Conservation (phyloP, 1,284 basidiomycete species). For the Trichosporon sp. region DNA sequence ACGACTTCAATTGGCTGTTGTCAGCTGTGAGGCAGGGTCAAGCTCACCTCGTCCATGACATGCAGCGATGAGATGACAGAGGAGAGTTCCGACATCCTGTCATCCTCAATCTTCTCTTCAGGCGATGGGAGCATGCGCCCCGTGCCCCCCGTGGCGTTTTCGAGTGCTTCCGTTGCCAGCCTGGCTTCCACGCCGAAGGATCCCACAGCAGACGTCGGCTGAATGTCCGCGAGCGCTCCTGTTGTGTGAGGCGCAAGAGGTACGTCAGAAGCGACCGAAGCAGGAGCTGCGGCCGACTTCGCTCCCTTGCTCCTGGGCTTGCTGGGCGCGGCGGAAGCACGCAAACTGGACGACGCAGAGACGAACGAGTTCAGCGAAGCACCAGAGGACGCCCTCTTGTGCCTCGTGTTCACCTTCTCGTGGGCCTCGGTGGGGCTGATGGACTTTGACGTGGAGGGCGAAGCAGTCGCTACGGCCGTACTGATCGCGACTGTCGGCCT, state of each 20-base stretch:
- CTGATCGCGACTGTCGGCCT: neutral
- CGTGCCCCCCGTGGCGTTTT: neutral
- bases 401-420: neutral
- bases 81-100: neutral
- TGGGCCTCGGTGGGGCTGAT: neutral
- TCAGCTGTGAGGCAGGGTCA: neutral
- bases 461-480: neutral
- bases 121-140: neutral
- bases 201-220: neutral
- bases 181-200: neutral
- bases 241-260: neutral
- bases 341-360: neutral
- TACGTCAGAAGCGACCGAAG: neutral
- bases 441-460: neutral
- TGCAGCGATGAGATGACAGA: constrained; percentile 2
- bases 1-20: neutral
- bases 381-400: neutral
- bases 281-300: neutral
- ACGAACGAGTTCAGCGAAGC: neutral
- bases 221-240: neutral
- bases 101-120: neutral
- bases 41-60: constrained; percentile 4
- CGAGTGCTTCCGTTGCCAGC: neutral
- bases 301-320: neutral
- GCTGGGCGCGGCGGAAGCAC: neutral